phyloP scores from a whole-genome alignment of 495 filamentous ascomycete species.

The Cenococcum geophilum region DNA sequence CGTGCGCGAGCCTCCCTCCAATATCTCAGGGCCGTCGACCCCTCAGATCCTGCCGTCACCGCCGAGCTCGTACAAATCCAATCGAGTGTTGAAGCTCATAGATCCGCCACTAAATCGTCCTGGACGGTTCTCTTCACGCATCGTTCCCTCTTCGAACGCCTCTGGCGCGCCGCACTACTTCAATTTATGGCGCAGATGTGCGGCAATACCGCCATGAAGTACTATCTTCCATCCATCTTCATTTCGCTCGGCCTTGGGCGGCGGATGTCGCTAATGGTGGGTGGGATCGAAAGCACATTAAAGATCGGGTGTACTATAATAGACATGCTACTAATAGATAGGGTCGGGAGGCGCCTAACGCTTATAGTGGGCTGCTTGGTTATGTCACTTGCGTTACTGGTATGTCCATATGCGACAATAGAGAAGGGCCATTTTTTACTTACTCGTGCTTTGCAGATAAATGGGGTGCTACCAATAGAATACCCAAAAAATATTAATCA shows the following conservation, averaged over 20 bases:
- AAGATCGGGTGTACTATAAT: conserved; percentile 48
- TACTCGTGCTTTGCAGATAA: conserved; percentile 40
- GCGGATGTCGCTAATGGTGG: conserved; percentile 43
- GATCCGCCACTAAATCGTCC: conserved; percentile 7
- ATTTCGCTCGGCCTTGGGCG: conserved; percentile 43
- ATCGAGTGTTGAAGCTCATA: conserved; percentile 18
- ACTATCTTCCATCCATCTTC: conserved; percentile 49
- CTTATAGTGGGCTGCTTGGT: conserved; percentile 41
- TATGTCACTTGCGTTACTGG: conserved; percentile 47
- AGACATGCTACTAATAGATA: conserved; percentile 49
- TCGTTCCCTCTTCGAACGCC: conserved; percentile 24
- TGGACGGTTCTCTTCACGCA: conserved; percentile 28
- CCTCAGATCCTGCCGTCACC: conserved; percentile 10
- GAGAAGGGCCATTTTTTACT: background rate
- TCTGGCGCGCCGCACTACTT: conserved; percentile 41
- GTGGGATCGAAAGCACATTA: conserved; percentile 47
- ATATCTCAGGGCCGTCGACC: conserved; percentile 39
- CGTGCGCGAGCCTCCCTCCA: conserved; percentile 38
- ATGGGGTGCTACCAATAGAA: conserved; percentile 45
- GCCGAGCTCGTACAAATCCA: conserved; percentile 23
- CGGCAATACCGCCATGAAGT: conserved; percentile 52
- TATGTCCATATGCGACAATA: conserved; percentile 25
- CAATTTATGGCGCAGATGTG: conserved; percentile 53
- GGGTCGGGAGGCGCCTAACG: conserved; percentile 42
- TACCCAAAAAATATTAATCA: conserved; percentile 49